Percentiles rank a stretch among this genome's conserved stretches.
phyloP scores from a whole-genome alignment of 495 filamentous ascomycete genomes.

The Glutinoglossum americanum region DNA sequence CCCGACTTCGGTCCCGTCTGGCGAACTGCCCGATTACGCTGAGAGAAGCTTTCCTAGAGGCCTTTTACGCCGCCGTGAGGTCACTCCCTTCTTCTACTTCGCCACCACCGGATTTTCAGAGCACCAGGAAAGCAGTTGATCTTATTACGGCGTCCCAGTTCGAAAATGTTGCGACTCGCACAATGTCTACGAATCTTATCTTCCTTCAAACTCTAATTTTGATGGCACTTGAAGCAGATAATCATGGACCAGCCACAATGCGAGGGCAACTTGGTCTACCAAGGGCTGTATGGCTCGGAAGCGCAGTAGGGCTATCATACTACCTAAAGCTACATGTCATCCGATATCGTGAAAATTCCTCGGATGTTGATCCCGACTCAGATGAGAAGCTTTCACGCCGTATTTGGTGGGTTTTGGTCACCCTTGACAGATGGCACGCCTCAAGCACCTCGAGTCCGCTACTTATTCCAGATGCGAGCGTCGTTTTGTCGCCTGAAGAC shows the following conservation, averaged over 20 bases:
- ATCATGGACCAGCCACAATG: slow-evolving; percentile 22
- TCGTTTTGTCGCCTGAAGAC: slow-evolving; percentile 41
- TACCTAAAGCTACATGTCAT: slow-evolving; percentile 30
- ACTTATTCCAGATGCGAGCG: slow-evolving; percentile 36
- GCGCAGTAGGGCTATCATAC: slow-evolving; percentile 36
- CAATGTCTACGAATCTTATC: slow-evolving; percentile 30
- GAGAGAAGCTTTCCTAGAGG: slow-evolving; percentile 50
- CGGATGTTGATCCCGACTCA: slow-evolving; percentile 35
- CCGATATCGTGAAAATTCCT: slow-evolving; percentile 12
- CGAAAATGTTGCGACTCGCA: slow-evolving; percentile 21
- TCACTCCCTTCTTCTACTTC: slow-evolving; percentile 27
- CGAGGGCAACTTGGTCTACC: slow-evolving; percentile 16
- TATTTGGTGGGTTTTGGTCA: slow-evolving; percentile 52
- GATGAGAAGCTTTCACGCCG: slow-evolving; percentile 48
- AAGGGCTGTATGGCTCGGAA: slow-evolving; percentile 24
- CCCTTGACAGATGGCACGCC: slow-evolving; percentile 58
- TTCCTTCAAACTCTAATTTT: slow-evolving; percentile 42
- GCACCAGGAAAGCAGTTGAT: slow-evolving; percentile 23
- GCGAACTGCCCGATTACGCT: slow-evolving; percentile 35
- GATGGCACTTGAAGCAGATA: slow-evolving; percentile 36
- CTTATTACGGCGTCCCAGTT: slow-evolving; percentile 32
- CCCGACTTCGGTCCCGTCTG: slow-evolving; percentile 36
- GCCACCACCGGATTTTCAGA: slow-evolving; percentile 15
- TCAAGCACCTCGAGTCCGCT: slow-evolving; percentile 37
- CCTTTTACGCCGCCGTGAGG: slow-evolving; percentile 38